Evolutionary conservation across 495 filamentous ascomycete genomes (phyloP).

Genomic region (Hypoxylon rickii): DNA sequence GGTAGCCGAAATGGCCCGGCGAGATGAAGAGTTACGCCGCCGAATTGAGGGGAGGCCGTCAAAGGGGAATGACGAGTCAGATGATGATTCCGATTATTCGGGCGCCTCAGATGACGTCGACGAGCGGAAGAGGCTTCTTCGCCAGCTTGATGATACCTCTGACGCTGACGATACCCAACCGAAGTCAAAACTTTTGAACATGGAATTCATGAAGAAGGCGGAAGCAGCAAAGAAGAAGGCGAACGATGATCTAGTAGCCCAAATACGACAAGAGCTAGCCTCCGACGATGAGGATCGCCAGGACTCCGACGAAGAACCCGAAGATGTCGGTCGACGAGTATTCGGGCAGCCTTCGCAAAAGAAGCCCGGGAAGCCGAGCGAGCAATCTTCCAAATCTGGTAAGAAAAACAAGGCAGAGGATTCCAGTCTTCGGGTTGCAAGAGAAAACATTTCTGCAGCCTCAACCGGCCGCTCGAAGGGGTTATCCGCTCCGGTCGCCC

Average conservation of each 20-base stretch:
- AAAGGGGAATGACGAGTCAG: slow-evolving; percentile 56
- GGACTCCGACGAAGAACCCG: slow-evolving; percentile 60
- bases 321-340: slow-evolving; percentile 66
- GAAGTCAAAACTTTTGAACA: slow-evolving; percentile 47
- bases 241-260: slow-evolving; percentile 80
- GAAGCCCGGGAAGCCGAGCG: slow-evolving; percentile 26
- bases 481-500: slow-evolving; percentile 22
- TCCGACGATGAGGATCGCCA: slow-evolving; percentile 54
- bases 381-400: slow-evolving; percentile 21
- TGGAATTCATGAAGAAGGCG: slow-evolving; percentile 83
- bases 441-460: slow-evolving; percentile 24
- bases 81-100: slow-evolving; percentile 56
- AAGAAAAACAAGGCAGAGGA: slow-evolving; percentile 38
- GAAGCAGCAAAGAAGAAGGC: slow-evolving; percentile 74
- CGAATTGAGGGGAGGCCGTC: slow-evolving; percentile 77
- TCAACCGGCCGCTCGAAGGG: slow-evolving; percentile 28
- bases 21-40: slow-evolving; percentile 82
- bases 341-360: slow-evolving; percentile 57
- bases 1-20: slow-evolving; percentile 78
- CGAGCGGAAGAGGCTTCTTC: slow-evolving; percentile 62
- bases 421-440: slow-evolving; percentile 22
- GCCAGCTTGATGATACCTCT: slow-evolving; percentile 58
- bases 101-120: slow-evolving; percentile 57
- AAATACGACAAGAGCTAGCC: slow-evolving; percentile 72
- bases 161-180: slow-evolving; percentile 42